Percentiles rank a stretch among this genome's conserved stretches.
Conservation (phyloP, 2,329 filamentous ascomycete species). For the Aspergillus sp. region DNA sequence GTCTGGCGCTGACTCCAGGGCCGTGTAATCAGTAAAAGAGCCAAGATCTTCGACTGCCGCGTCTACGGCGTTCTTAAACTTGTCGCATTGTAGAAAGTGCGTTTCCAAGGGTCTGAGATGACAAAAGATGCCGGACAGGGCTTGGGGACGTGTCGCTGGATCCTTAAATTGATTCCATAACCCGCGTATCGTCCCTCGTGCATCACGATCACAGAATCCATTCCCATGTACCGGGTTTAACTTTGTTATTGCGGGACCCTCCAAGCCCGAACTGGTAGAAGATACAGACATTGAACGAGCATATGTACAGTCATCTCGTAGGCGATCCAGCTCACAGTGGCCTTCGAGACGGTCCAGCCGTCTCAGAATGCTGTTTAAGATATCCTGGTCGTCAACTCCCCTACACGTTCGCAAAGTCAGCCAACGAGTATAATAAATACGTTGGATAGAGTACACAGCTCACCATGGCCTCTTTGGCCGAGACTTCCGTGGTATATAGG, state of each 20-base stretch:
- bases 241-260: too few species aligned
- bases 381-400: neutral
- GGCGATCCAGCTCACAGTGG: neutral
- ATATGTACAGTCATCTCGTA: neutral
- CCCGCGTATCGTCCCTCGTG: neutral
- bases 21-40: too few species aligned
- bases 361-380: neutral
- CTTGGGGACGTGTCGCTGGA: neutral
- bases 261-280: neutral
- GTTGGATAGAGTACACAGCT: neutral
- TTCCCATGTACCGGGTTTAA: too few species aligned
- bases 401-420: neutral
- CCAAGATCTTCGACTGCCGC: neutral
- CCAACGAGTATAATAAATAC: too few species aligned
- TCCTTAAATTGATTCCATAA: neutral
- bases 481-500: neutral
- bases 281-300: neutral
- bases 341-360: neutral
- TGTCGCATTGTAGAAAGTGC: neutral
- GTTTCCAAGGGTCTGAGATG: neutral
- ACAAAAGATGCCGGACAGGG: neutral
- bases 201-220: neutral
- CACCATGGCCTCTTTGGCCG: neutral
- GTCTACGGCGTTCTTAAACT: neutral
- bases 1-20: rapidly evolving